Evolutionary conservation across 176 grass and related monocot species (phyloP).

Genomic region (Ampelocalamus luodianensis): DNA sequence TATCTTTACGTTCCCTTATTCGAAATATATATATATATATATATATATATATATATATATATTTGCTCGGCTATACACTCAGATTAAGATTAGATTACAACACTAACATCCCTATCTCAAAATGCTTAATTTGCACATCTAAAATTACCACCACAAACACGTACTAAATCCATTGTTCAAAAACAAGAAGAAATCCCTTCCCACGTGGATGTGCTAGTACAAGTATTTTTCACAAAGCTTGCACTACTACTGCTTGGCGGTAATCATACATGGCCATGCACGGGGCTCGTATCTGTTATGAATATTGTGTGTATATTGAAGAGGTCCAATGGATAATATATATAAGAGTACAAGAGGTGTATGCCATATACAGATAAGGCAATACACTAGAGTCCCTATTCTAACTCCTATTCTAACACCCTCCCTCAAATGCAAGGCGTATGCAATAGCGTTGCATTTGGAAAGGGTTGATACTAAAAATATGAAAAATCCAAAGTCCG

Average conservation of each 20-base stretch:
- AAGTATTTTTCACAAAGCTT: neutral
- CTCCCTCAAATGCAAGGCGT: too few species aligned
- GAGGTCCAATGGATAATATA: too few species aligned
- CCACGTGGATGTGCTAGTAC: neutral
- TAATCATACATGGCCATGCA: neutral
- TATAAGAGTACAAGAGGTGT: too few species aligned
- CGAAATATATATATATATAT: too few species aligned
- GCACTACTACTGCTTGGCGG: neutral
- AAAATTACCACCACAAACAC: neutral
- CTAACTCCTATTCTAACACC: too few species aligned
- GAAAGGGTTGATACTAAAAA: too few species aligned
- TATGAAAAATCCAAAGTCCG: too few species aligned
- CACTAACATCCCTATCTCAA: slow-evolving; percentile 15
- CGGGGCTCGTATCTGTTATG: neutral
- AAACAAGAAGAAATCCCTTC: neutral
- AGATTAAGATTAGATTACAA: neutral
- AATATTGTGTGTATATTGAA: too few species aligned
- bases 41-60: too few species aligned
- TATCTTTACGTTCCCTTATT: neutral
- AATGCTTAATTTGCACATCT: neutral
- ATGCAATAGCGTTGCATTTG: too few species aligned
- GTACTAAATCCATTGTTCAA: neutral
- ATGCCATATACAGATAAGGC: too few species aligned
- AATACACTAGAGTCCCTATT: too few species aligned
- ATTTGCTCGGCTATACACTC: neutral